These are phyloP conservation scores for Penicillium sp. DNA, from an alignment of 2,329 filamentous ascomycete species.

Conservation along the genomic window DNA sequence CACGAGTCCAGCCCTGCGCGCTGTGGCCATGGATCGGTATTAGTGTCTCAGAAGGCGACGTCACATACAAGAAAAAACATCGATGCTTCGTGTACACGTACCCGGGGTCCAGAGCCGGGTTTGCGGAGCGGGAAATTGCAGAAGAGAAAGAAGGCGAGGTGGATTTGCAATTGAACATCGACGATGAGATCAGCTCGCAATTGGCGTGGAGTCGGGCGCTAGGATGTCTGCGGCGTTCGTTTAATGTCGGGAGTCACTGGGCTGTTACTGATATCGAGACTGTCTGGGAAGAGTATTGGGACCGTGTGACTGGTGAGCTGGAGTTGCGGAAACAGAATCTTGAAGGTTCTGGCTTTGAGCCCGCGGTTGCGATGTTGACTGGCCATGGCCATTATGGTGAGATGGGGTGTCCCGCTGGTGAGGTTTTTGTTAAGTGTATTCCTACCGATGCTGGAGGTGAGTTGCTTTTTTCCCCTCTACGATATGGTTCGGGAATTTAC, in stretches of 20 bases:
- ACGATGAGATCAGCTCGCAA: slow-evolving; percentile 50
- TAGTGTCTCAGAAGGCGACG: slow-evolving; percentile 25
- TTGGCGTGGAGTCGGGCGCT: slow-evolving; percentile 66
- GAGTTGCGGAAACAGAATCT: slow-evolving; percentile 17
- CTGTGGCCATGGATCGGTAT: slow-evolving; percentile 24
- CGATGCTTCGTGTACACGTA: slow-evolving; percentile 50
- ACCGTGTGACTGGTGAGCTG: slow-evolving; percentile 22
- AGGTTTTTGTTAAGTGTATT: slow-evolving; percentile 34
- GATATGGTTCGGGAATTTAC: background rate
- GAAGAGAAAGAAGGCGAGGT: slow-evolving; percentile 49
- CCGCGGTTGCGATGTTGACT: slow-evolving; percentile 7
- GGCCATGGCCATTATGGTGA: slow-evolving; percentile 6
- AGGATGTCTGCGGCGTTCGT: slow-evolving; percentile 57
- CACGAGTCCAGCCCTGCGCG: slow-evolving; percentile 9
- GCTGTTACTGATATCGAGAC: slow-evolving; percentile 36
- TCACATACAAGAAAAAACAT: slow-evolving; percentile 31
- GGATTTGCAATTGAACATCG: background rate
- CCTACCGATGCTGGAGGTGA: slow-evolving; percentile 39
- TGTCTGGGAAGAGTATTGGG: slow-evolving; percentile 41
- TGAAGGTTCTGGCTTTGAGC: slow-evolving; percentile 15
- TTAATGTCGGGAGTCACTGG: slow-evolving; percentile 43
- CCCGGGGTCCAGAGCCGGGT: slow-evolving; percentile 56
- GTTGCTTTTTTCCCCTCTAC: background rate
- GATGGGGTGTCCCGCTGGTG: slow-evolving; percentile 7
- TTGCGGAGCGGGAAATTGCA: slow-evolving; percentile 64